Evolutionary conservation across 2,329 filamentous ascomycete species (phyloP).

Genomic region (Madurella mycetomatis): DNA sequence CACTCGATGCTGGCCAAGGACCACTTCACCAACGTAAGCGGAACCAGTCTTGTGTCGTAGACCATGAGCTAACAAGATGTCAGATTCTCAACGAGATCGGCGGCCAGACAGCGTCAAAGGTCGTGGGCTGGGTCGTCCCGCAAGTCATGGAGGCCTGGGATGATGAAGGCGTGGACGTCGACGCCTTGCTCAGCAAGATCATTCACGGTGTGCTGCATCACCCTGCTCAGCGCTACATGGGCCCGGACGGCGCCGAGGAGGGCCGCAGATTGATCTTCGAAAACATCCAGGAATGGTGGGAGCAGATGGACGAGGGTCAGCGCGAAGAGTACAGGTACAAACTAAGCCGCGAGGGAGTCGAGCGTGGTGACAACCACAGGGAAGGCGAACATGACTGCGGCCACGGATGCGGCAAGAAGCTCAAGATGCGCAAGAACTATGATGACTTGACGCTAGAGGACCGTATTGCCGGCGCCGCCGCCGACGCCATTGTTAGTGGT

Average conservation of each 20-base stretch:
- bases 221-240: conserved; percentile 69
- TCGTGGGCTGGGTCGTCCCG: conserved; percentile 81
- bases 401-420: conserved; percentile 74
- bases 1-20: conserved; percentile 97
- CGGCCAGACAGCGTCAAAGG: conserved; percentile 72
- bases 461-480: conserved; percentile 53
- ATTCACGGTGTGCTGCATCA: conserved; percentile 83
- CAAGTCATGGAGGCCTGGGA: conserved; percentile 88
- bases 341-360: conserved; percentile 73
- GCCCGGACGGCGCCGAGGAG: conserved; percentile 65
- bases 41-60: conserved; percentile 6
- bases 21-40: conserved; percentile 77
- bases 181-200: conserved; percentile 69
- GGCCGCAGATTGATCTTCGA: conserved; percentile 73
- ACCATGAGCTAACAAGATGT: conserved; percentile 2
- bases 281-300: conserved; percentile 83
- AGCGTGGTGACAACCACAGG: conserved; percentile 77
- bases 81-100: conserved; percentile 77
- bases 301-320: conserved; percentile 55
- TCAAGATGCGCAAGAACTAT: conserved; percentile 70
- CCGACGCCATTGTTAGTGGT: conserved; percentile 54
- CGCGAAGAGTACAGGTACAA: conserved; percentile 66
- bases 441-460: conserved; percentile 48
- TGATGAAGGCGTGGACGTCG: conserved; percentile 64
- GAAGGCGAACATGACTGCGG: conserved; percentile 78